phyloP scores from a whole-genome alignment of 306 rosid genomes.

The Geum urbanum region DNA sequence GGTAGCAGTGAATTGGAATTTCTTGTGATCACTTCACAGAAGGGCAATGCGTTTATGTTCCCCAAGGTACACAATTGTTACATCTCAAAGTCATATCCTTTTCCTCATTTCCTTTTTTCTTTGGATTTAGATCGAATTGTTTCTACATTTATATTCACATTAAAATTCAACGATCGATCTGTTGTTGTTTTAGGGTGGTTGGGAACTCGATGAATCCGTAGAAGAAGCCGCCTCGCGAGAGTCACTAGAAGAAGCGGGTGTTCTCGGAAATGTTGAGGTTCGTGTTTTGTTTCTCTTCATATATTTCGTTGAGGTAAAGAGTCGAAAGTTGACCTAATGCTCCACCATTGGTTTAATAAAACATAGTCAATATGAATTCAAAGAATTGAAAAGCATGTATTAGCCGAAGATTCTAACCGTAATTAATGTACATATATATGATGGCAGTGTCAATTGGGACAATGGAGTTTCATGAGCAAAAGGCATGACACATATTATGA shows the following conservation, averaged over 20 bases:
- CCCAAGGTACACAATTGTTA: slow-evolving; percentile 57
- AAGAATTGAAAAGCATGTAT: neutral
- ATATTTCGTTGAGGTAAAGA: neutral
- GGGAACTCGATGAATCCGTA: slow-evolving; percentile 94
- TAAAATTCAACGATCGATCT: too few species aligned
- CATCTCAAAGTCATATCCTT: neutral
- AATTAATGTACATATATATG: neutral
- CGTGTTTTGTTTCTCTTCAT: neutral
- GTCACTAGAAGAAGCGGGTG: slow-evolving; percentile 96
- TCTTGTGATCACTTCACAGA: slow-evolving; percentile 84
- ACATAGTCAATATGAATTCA: neutral
- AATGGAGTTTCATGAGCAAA: slow-evolving; percentile 91
- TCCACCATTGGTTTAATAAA: neutral
- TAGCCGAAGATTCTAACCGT: neutral
- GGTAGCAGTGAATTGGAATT: slow-evolving; percentile 58
- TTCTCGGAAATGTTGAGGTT: slow-evolving; percentile 78
- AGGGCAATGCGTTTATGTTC: slow-evolving; percentile 70
- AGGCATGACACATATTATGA: slow-evolving; percentile 75
- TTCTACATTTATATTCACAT: neutral
- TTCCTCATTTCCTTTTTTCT: neutral
- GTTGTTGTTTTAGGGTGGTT: slow-evolving; percentile 60
- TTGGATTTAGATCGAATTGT: neutral
- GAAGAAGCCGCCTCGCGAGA: slow-evolving; percentile 93
- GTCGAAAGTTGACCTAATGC: neutral
- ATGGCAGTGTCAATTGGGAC: slow-evolving; percentile 71